phyloP scores from a whole-genome alignment of 106 monocot species.

The Dendrobium nobile region DNA sequence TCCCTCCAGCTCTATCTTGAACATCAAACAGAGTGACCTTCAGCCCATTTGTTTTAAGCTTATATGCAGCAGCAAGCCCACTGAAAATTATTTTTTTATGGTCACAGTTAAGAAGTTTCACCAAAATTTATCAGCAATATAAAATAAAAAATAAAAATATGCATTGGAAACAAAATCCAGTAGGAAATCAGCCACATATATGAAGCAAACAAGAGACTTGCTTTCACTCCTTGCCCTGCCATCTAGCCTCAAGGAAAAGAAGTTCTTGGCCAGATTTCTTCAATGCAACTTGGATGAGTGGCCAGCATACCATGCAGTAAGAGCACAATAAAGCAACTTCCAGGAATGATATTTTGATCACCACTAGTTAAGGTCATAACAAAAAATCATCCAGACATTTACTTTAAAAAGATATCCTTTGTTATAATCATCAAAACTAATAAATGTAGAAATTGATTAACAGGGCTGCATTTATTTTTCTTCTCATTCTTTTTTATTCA shows the following conservation, averaged over 20 bases:
- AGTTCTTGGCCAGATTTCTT: background rate
- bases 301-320: too few relatives aligned
- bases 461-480: too few relatives aligned
- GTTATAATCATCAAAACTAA: too few relatives aligned
- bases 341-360: too few relatives aligned
- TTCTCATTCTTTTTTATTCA: too few relatives aligned
- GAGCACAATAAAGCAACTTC: too few relatives aligned
- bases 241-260: background rate
- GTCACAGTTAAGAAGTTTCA: slow-evolving; percentile 4
- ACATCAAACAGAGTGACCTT: slow-evolving; percentile 83
- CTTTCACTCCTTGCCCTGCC: background rate
- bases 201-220: background rate
- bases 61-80: slow-evolving; percentile 93
- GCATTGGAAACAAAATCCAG: background rate
- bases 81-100: slow-evolving; percentile 32
- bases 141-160: background rate
- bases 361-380: too few relatives aligned
- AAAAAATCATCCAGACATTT: too few relatives aligned
- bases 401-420: too few relatives aligned
- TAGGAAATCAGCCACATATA: background rate
- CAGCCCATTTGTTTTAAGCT: slow-evolving; percentile 68
- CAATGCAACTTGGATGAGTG: background rate
- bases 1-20: slow-evolving; percentile 78
- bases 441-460: too few relatives aligned
- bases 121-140: slow-evolving; percentile 2